Conservation (phyloP, 2,329 filamentous ascomycete genomes). For the Ophiostoma tasmaniense region DNA sequence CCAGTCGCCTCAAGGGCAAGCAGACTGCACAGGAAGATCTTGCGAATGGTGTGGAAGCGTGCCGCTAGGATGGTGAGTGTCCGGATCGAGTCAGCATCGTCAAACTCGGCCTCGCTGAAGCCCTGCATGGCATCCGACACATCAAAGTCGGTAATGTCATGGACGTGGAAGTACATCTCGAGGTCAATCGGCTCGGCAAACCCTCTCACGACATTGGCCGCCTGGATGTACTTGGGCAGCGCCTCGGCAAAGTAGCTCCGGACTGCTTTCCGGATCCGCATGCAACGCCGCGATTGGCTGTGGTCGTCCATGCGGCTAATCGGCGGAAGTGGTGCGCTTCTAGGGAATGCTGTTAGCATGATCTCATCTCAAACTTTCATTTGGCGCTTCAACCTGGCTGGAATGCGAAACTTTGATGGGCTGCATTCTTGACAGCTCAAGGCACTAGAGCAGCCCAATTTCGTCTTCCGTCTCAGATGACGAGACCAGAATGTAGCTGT, state of each 20-base stretch:
- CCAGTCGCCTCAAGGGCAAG: conserved; percentile 78
- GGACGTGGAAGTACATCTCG: conserved; percentile 87
- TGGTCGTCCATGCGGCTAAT: conserved; percentile 83
- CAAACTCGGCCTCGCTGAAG: conserved; percentile 55
- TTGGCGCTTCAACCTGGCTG: neutral
- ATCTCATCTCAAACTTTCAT: neutral
- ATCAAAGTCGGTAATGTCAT: conserved; percentile 68
- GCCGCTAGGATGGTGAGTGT: conserved; percentile 74
- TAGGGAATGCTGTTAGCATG: conserved; percentile 28
- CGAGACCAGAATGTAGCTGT: neutral
- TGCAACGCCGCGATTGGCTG: conserved; percentile 68
- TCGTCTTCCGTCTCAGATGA: neutral
- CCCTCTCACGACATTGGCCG: conserved; percentile 58
- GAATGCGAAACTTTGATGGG: neutral
- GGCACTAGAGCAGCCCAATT: neutral
- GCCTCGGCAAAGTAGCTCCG: conserved; percentile 60
- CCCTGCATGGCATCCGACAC: conserved; percentile 60
- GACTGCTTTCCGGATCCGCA: conserved; percentile 68
- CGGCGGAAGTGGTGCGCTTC: conserved; percentile 83
- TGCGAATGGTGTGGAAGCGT: conserved; percentile 70
- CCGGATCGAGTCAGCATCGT: conserved; percentile 70
- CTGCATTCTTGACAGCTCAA: neutral
- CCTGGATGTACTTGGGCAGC: conserved; percentile 63
- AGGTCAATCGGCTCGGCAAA: conserved; percentile 74
- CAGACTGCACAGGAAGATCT: conserved; percentile 80